Evolutionary conservation across 2,329 filamentous ascomycete species (phyloP).

Genomic region (Ambrosiella cleistominuta): DNA sequence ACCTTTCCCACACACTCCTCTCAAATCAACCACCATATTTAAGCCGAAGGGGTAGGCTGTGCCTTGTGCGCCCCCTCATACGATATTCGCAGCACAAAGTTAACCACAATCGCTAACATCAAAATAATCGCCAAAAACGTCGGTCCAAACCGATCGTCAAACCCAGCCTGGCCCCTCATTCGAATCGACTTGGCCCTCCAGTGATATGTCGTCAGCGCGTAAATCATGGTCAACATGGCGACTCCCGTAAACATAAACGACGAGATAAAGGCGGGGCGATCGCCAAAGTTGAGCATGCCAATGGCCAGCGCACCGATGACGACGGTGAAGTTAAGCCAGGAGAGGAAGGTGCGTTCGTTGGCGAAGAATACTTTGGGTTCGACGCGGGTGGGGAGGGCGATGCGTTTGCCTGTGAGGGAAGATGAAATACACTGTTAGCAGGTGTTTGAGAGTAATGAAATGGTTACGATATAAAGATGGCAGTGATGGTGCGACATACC

Average conservation of each 20-base stretch:
- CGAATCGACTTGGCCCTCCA: constrained; percentile 92
- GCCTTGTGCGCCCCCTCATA: constrained; percentile 19
- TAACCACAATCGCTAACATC: constrained; percentile 78
- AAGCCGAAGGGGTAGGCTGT: neutral
- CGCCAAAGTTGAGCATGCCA: constrained; percentile 95
- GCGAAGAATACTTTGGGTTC: constrained; percentile 99
- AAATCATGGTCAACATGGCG: constrained; percentile 87
- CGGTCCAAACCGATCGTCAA: constrained; percentile 89
- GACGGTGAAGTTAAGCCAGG: constrained; percentile 99
- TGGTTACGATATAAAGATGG: neutral
- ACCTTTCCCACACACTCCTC: no score
- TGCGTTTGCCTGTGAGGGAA: constrained; percentile 66
- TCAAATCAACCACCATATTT: neutral
- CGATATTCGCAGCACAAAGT: constrained; percentile 69
- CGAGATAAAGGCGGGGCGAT: constrained; percentile 82
- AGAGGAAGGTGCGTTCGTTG: constrained; percentile 97
- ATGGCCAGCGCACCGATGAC: constrained; percentile 93
- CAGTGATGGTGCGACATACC: constrained; percentile 36
- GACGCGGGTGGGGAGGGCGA: constrained; percentile 91
- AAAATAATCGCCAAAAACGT: constrained; percentile 78
- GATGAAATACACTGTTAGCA: neutral
- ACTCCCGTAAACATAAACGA: constrained; percentile 88
- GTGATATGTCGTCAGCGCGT: constrained; percentile 88
- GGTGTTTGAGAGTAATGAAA: neutral
- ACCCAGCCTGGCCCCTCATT: constrained; percentile 78